phyloP scores from a whole-genome alignment of 2,329 filamentous ascomycete genomes.

The Diaporthe batatas region DNA sequence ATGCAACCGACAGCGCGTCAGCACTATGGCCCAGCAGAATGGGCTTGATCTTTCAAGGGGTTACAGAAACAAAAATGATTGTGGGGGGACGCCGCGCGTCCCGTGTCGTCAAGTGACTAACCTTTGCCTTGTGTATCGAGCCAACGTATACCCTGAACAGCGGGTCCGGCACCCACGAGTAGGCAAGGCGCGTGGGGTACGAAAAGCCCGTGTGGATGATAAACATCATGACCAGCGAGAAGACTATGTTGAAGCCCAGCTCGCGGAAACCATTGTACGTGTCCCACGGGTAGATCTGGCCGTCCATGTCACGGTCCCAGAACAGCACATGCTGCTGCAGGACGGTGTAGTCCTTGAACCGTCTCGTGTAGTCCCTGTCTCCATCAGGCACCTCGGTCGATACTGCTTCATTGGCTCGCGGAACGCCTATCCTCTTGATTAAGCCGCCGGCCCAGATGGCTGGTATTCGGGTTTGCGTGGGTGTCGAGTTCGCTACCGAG shows the following conservation, averaged over 20 bases:
- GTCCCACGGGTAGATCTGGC: slow-evolving; percentile 55
- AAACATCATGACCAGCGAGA: slow-evolving; percentile 55
- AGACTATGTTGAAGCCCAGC: slow-evolving; percentile 55
- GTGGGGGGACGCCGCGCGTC: neutral
- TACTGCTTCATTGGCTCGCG: neutral
- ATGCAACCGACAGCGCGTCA: neutral
- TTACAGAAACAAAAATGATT: neutral
- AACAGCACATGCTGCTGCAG: slow-evolving; percentile 58
- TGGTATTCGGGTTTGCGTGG: neutral
- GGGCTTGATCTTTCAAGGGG: too few species aligned
- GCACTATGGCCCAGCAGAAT: neutral
- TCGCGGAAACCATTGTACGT: slow-evolving; percentile 56
- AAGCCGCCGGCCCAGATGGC: neutral
- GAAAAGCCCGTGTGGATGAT: slow-evolving; percentile 60
- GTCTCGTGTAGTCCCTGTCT: neutral
- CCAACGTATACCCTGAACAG: slow-evolving; percentile 44
- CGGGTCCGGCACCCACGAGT: slow-evolving; percentile 33
- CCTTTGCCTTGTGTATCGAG: slow-evolving; percentile 58
- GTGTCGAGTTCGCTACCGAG: neutral
- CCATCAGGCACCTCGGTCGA: neutral
- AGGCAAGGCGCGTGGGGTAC: slow-evolving; percentile 49
- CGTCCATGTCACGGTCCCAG: slow-evolving; percentile 58
- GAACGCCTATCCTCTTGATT: neutral
- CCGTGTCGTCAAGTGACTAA: neutral
- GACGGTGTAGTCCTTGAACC: slow-evolving; percentile 46